Evolutionary conservation across 108 stramenopile genomes (phyloP), one percentile per base, ranked within the genome.

Genomic region (Conticribra guillardii): DNA sequence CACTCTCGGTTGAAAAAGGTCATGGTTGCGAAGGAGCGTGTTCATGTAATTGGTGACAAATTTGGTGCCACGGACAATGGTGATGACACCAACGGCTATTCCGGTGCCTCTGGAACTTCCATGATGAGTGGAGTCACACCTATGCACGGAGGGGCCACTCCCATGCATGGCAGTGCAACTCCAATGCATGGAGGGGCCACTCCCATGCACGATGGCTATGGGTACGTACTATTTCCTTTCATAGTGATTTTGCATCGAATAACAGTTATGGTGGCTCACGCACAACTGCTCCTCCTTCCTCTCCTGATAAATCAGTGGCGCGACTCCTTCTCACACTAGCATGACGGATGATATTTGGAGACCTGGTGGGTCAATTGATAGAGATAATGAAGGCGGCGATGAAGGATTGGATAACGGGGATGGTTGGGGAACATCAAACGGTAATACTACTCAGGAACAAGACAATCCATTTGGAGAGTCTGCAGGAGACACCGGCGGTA

Each of bases 1-100:
- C 95, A 96, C 60, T 90, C 91, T 18, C 78, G 95, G 30, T 72
- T 93, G 69, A 96, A 96, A 60, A 96, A 96, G 74, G 92, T 96
- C 46, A 90, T 91, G 89, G 95, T 96, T 21, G 81, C 90, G 17
- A 83, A 88, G 31, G 91, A 96, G 52, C 80, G 88, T 41, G 95
- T 96, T 27, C 85, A 78, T 61, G 91, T 94, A 28, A 83, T 86
- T 15, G 95, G 95, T 16, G 95, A 96, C 71, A 96, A 96, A 63
- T 96, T 88, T 73, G 95, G 95, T 48, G 88, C 94, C 8, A 92
- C 90, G 0, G 87, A 89, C 59, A 82, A 87, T 32, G 55, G 65
- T 15, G 73, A 74, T 44, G 57, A 63, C 29, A 53, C 61, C 28
- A 85, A 73, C 47, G 73, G 50, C 19, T 51, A 53, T 15, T 44